phyloP scores from a whole-genome alignment of 2,329 filamentous ascomycete species.

The Aspergillus quadrilineatus region DNA sequence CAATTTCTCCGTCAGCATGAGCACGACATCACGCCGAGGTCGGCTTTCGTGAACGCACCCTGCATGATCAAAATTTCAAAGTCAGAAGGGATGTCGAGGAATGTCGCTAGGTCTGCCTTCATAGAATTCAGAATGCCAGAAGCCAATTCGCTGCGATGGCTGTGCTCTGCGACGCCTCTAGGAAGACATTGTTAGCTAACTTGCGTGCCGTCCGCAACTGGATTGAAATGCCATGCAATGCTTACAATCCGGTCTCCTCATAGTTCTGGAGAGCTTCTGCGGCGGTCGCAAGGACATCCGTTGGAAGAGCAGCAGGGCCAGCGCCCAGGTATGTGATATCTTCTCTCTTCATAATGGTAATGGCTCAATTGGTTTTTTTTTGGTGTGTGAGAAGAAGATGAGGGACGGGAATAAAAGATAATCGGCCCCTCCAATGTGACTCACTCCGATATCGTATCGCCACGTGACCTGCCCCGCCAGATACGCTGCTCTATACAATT shows the following conservation, averaged over 20 bases:
- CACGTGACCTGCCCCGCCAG: background rate
- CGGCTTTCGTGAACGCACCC: slow-evolving; percentile 54
- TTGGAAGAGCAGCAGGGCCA: slow-evolving; percentile 83
- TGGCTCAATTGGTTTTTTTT: slow-evolving; percentile 3
- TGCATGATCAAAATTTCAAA: slow-evolving; percentile 74
- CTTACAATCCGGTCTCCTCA: slow-evolving; percentile 67
- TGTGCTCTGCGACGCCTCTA: slow-evolving; percentile 78
- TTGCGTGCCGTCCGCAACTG: background rate
- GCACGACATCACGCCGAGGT: background rate
- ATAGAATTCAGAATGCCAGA: slow-evolving; percentile 74
- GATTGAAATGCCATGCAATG: background rate
- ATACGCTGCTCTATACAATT: background rate
- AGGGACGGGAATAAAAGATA: background rate
- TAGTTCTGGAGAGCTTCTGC: slow-evolving; percentile 78
- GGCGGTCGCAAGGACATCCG: slow-evolving; percentile 73
- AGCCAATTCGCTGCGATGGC: slow-evolving; percentile 78
- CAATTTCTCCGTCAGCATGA: slow-evolving; percentile 34
- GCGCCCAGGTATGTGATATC: slow-evolving; percentile 87
- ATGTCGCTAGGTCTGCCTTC: slow-evolving; percentile 69
- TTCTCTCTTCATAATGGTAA: slow-evolving; percentile 60
- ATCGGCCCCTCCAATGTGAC: slow-evolving; percentile 9
- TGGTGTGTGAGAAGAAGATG: background rate
- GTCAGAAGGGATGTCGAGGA: slow-evolving; percentile 78
- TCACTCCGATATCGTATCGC: slow-evolving; percentile 9
- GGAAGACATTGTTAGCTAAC: slow-evolving; percentile 6